These are phyloP conservation scores for Penicillium sp. DNA, from an alignment of 2,329 filamentous ascomycete genomes.

Conservation along the genomic window DNA sequence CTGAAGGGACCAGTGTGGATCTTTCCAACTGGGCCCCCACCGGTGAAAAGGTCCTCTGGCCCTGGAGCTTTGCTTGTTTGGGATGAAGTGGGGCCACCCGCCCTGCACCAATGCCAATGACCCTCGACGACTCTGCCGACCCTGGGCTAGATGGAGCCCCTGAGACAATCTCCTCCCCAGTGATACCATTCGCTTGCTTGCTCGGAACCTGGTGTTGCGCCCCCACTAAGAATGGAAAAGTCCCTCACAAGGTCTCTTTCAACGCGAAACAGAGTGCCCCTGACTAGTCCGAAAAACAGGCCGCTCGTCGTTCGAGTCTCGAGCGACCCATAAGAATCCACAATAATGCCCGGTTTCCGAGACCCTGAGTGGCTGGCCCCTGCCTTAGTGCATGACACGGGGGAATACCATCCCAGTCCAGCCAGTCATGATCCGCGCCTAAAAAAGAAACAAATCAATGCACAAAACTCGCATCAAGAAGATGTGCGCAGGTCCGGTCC, in stretches of 20 bases:
- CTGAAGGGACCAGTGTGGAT: background rate
- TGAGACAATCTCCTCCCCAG: background rate
- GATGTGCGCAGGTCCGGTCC: background rate
- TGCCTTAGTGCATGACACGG: background rate
- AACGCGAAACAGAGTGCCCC: background rate
- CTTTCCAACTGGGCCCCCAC: background rate
- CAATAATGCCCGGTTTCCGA: background rate
- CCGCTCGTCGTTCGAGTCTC: background rate
- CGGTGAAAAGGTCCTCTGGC: conserved; percentile 10
- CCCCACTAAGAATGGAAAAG: background rate
- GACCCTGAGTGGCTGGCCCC: background rate
- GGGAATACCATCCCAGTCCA: background rate
- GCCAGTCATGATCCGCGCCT: background rate
- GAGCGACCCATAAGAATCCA: background rate
- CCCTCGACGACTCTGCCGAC: background rate
- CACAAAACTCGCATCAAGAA: background rate
- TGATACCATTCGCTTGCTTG: background rate
- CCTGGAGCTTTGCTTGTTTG: conserved; percentile 5
- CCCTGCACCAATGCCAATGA: background rate
- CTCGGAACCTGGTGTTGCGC: background rate
- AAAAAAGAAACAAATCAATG: background rate
- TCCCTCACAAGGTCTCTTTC: background rate
- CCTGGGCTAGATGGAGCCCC: conserved; percentile 2
- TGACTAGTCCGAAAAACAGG: background rate
- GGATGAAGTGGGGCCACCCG: background rate